A percentile compares a stretch with the other conserved stretches of the same genome.
Conservation (phyloP, 2,329 filamentous ascomycete species). For the Amylocarpus encephaloides region DNA sequence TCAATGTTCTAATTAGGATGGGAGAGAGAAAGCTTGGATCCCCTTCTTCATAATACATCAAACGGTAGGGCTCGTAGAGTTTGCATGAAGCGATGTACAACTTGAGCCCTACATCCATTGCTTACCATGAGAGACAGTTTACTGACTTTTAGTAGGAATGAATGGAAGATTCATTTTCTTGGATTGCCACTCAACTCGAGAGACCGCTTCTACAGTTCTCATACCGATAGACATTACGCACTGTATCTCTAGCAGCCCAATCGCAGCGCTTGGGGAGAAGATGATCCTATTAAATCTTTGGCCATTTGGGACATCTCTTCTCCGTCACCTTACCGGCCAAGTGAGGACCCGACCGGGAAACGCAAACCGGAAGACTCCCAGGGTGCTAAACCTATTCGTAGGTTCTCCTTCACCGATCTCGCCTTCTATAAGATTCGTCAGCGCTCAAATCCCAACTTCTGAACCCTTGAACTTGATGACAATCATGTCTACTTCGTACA, state of each 20-base stretch:
- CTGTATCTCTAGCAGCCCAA: constrained; percentile 57
- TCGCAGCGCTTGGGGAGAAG: constrained; percentile 48
- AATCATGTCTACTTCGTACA: constrained; percentile 48
- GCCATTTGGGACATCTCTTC: constrained; percentile 53
- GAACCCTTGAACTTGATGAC: constrained; percentile 42
- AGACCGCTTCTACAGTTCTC: constrained; percentile 57
- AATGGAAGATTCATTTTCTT: constrained; percentile 55
- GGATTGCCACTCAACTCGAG: constrained; percentile 48
- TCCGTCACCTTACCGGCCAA: constrained; percentile 43
- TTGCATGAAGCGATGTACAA: too few relatives aligned
- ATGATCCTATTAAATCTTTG: constrained; percentile 51
- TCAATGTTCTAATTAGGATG: too few relatives aligned
- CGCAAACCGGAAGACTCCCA: constrained; percentile 29
- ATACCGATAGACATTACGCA: constrained; percentile 53
- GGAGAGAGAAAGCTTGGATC: too few relatives aligned
- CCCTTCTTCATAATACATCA: too few relatives aligned
- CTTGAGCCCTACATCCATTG: not conserved
- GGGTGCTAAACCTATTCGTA: constrained; percentile 41
- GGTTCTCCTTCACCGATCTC: constrained; percentile 45
- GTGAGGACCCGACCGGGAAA: constrained; percentile 40
- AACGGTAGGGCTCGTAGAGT: too few relatives aligned
- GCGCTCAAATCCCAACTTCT: constrained; percentile 42
- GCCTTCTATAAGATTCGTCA: constrained; percentile 49
- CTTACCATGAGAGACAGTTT: not conserved
- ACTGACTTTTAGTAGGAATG: constrained; percentile 30